Evolutionary conservation across 495 filamentous ascomycete species (phyloP), one percentile per base, ranked within the genome.

Genomic region (Beverwykella pulmonaria): DNA sequence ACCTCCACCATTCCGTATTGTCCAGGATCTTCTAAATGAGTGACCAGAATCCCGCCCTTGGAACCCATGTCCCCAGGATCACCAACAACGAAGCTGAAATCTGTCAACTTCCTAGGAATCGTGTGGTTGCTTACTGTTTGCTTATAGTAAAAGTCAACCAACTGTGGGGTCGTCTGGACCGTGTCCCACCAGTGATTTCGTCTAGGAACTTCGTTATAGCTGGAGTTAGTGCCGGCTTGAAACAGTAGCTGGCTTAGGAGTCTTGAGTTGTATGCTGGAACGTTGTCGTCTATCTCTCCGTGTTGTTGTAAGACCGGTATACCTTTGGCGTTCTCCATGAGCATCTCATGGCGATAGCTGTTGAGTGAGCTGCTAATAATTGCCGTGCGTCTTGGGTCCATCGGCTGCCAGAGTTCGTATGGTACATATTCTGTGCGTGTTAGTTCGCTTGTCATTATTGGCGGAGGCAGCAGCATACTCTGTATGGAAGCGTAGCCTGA

Each of bases 401-500:
- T 72, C 60, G 79, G 77, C 19, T 77, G 78, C 85, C 85, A 87
- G 61, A 85, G 77, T 19, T 77, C 74, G 67, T 84, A 86, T 15
- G 85, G 79, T n/a, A 86, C 84, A 69, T 88, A 87, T 46, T 79
- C 83, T 85, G 50, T n/a, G 22, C 49, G 15, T 4, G 1, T 60
- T 26, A 60, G 48, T 32, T 46, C 52, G 19, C 29, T 39, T 4
- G n/a, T 34, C 17, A 14, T 23, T 19, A 9, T 1, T 1, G 23
- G 29, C 1, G 29, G 1, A 14, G 7, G 39, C 15, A 32, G 19
- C 14, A 2, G 22, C 75, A 70, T 70, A 84, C 83, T 82, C 74
- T 84, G 82, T 54, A 87, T 86, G 0, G 83, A 87, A 14, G 81
- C 79, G 71, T 87, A 87, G 12, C 81, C 85, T 0, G 84, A 86